Evolutionary conservation across 352 stramenopile genomes (phyloP), one percentile per base, ranked within the genome.

Genomic region (Phytophthora lateralis): DNA sequence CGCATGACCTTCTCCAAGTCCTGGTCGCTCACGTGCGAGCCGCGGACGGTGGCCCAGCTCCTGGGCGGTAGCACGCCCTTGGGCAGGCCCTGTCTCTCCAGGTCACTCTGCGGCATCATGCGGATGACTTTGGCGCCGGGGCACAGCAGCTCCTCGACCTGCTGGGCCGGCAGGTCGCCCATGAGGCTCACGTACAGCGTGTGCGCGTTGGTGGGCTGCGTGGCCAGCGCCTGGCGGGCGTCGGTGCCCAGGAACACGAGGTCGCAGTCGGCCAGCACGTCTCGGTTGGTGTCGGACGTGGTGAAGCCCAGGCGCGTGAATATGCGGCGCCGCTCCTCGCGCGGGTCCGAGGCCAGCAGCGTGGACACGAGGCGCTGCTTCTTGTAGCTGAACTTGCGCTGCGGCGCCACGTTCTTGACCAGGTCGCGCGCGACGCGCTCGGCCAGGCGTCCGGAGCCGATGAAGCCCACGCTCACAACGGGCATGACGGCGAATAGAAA

Each of bases 141-240:
- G 47, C 74, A 80, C 39, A 91, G 63, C 37, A 91, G 64, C 5
- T 68, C 38, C 57, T 88, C 82, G 5, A 91, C 61, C 56, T 89
- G 69, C 12, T 76, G 66, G 0, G 79, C 68, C 6, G 75, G 71
- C 37, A 89, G 57, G 35, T 89, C 79, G n/a, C 75, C 79, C 79
- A 88, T 88, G 46, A 91, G 70, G 46, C 75, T 87, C 46, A 91
- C 82, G 55, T 88, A 91, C 2, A 91, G 76, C 24, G 74, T 85
- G 49, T 85, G 75, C 15, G 47, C 55, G 29, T 64, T 71, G 10
- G 54, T 59, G n/a, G 70, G 48, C 9, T 60, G 62, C 4, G 63
- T 55, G 27, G 65, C 63, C 30, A 91, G 63, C 45, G 76, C 79
- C 29, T 85, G 63, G 12, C 74, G 77, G 1, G 67, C 72, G 43